Evolutionary conservation across 495 filamentous ascomycete species (phyloP), one percentile per base, ranked within the genome.

Genomic region (Penicillium waksmanii): DNA sequence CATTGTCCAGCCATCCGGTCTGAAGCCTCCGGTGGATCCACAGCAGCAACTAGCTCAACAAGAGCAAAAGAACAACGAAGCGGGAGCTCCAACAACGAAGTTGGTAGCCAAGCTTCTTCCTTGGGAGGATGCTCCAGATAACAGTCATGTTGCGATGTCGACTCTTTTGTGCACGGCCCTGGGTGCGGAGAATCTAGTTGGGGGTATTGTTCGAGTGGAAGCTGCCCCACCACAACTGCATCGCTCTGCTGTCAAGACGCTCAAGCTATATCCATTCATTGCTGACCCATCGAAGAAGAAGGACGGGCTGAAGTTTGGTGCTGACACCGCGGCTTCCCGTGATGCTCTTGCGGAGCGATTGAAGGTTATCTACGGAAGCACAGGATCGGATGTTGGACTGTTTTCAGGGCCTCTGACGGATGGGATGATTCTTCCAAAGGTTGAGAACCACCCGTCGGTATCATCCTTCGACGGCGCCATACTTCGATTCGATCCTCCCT

Each of bases 81-180:
- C 84, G 52, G 78, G 87, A 15, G 81, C 85, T 61, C 77, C 87
- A 6, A 78, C 90, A 1, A 76, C 82, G 2, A 95, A 87, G 62
- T 72, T 98, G 5, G 82, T 97, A 17, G 93, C 93, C 25, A 85
- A 83, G 51, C 66, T 97, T 5, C 70, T 83, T 49, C 73, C 83
- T 1, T 98, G 96, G 96, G 85, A 93, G 35, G 89, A 96, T 66
- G 90, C 92, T 0, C 93, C 94, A 3, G 90, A 96, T 65, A 84
- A 82, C 25, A 84, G 85, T 51, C 91, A 94, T 56, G 82, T 82
- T 58, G 89, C 89, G 17, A 80, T 98, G 33, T 97, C 95, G 12
- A 82, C 86, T 2, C 68, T 87, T 3, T 74, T 98, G 8, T 93
- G 89, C 66, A 83, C 84, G 7, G 81, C 87, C 4, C 81, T 98